Percentiles rank a stretch among this genome's conserved stretches.
Conservation (phyloP, 1,284 basidiomycete genomes). For the Wallemia mellicola region DNA sequence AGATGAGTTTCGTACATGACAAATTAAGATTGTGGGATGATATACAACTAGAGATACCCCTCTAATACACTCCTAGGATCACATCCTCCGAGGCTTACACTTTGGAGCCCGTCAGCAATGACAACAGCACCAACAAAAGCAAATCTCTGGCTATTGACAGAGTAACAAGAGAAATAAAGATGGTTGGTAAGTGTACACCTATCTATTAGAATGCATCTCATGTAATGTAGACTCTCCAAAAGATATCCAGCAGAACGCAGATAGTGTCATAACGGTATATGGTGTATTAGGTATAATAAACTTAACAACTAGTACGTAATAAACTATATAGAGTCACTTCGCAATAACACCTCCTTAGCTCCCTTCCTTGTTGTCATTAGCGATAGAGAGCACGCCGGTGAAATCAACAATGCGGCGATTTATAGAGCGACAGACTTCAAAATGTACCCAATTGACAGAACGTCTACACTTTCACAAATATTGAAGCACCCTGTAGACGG, state of each 20-base stretch:
- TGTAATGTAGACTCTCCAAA: constrained; percentile 8
- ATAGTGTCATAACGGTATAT: constrained; percentile 25
- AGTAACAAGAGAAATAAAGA: constrained; percentile 34
- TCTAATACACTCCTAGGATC: background rate
- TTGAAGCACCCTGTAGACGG: constrained; percentile 48
- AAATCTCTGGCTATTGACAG: constrained; percentile 35
- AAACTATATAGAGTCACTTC: background rate
- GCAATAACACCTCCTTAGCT: constrained; percentile 21
- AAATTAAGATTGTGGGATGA: background rate
- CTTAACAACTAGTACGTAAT: constrained; percentile 46
- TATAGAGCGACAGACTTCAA: constrained; percentile 77
- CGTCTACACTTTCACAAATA: constrained; percentile 30
- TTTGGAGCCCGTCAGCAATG: constrained; percentile 29
- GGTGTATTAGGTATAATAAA: constrained; percentile 65
- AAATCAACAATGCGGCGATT: constrained; percentile 53
- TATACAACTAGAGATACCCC: no score
- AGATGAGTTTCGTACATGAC: background rate
- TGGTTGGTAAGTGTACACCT: constrained; percentile 25
- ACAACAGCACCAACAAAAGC: constrained; percentile 20
- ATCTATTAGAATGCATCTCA: background rate
- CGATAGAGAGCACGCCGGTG: constrained; percentile 43
- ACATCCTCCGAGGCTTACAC: constrained; percentile 24
- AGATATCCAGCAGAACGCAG: constrained; percentile 15
- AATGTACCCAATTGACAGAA: constrained; percentile 45
- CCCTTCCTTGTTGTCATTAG: constrained; percentile 82